phyloP scores from a whole-genome alignment of 495 filamentous ascomycete species.

The Friedmanniomyces simplex region DNA sequence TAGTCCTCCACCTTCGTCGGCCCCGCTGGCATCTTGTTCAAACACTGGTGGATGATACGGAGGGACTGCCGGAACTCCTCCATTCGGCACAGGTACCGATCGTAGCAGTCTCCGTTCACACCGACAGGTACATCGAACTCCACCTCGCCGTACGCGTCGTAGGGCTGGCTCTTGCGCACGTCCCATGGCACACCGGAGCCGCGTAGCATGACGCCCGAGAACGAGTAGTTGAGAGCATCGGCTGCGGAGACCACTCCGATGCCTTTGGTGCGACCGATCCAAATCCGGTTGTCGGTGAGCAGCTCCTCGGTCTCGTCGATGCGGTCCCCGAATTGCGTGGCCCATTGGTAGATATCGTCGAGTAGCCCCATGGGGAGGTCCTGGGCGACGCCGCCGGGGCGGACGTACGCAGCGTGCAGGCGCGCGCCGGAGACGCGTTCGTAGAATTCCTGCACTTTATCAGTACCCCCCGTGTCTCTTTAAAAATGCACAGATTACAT shows the following conservation, averaged over 20 bases:
- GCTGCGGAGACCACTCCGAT: constrained; percentile 85
- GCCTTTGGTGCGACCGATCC: constrained; percentile 84
- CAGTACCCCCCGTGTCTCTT: background rate
- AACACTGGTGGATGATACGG: constrained; percentile 94
- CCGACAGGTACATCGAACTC: constrained; percentile 98
- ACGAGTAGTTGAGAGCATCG: constrained; percentile 89
- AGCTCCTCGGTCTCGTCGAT: constrained; percentile 99
- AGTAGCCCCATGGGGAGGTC: constrained; percentile 91
- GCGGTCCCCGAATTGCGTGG: constrained; percentile 97
- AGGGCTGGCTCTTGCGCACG: constrained; percentile 87
- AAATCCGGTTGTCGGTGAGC: constrained; percentile 98
- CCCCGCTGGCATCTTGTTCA: constrained; percentile 97
- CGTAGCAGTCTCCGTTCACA: constrained; percentile 96
- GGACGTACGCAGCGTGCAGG: constrained; percentile 95
- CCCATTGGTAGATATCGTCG: constrained; percentile 99
- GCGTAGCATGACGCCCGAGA: constrained; percentile 95
- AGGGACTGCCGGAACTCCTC: constrained; percentile 98
- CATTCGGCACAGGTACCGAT: constrained; percentile 98
- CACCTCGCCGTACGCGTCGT: constrained; percentile 94
- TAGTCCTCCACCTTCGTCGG: constrained; percentile 95
- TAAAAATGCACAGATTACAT: constrained; percentile 25
- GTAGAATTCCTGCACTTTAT: constrained; percentile 80
- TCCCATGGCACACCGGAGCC: constrained; percentile 98
- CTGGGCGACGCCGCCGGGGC: constrained; percentile 92
- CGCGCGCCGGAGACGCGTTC: constrained; percentile 97